Evolutionary conservation across 2,329 filamentous ascomycete genomes (phyloP).

Genomic region (Claviceps paspali): DNA sequence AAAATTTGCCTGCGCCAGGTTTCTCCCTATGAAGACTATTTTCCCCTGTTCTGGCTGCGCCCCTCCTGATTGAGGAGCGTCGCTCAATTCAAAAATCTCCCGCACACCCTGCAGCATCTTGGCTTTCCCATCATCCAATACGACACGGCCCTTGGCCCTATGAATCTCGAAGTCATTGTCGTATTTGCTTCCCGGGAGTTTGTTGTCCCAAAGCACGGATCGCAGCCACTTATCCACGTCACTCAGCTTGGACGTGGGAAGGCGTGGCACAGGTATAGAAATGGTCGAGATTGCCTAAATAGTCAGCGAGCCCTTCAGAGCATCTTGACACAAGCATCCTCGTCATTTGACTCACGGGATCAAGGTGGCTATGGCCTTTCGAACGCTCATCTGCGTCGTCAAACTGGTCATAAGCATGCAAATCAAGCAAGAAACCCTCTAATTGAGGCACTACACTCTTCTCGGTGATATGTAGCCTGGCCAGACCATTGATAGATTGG

Average conservation of each 20-base stretch:
- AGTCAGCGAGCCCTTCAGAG: slow-evolving; percentile 7
- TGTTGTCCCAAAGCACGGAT: slow-evolving; percentile 67
- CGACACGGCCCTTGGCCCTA: slow-evolving; percentile 67
- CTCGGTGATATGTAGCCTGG: slow-evolving; percentile 67
- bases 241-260: slow-evolving; percentile 42
- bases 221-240: slow-evolving; percentile 69
- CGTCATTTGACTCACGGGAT: slow-evolving; percentile 45
- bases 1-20: slow-evolving; percentile 36
- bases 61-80: slow-evolving; percentile 28
- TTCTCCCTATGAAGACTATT: slow-evolving; percentile 48
- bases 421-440: slow-evolving; percentile 73
- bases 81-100: slow-evolving; percentile 84
- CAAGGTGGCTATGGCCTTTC: slow-evolving; percentile 81
- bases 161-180: slow-evolving; percentile 58
- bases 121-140: slow-evolving; percentile 45
- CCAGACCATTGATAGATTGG: slow-evolving; percentile 74
- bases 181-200: slow-evolving; percentile 33
- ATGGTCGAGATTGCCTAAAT: slow-evolving; percentile 68
- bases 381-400: slow-evolving; percentile 52
- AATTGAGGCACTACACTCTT: slow-evolving; percentile 67
- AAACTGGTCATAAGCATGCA: slow-evolving; percentile 85
- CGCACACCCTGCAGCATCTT: slow-evolving; percentile 84
- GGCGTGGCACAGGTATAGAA: slow-evolving; percentile 48
- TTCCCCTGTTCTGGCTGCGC: slow-evolving; percentile 30
- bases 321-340: not conserved